A percentile compares a stretch with the other conserved stretches of the same genome.
These are phyloP conservation scores for Naganishia onofrii DNA, from an alignment of 768 basidiomycete genomes.

Conservation along the genomic window DNA sequence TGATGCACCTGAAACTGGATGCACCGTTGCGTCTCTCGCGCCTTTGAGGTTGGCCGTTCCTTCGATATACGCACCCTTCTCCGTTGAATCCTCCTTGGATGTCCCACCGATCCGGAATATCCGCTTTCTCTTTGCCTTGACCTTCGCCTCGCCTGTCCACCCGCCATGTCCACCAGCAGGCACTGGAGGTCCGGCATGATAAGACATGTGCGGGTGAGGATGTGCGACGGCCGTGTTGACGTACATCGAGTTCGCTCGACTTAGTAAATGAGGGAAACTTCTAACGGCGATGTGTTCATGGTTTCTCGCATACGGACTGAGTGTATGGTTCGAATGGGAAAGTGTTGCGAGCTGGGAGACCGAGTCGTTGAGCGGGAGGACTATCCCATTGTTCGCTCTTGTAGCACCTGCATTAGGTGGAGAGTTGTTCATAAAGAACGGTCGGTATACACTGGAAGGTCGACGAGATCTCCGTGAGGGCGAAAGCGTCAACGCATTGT, in stretches of 20 bases:
- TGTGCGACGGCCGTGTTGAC: background rate
- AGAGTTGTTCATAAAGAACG: slow-evolving; percentile 27
- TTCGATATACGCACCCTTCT: background rate
- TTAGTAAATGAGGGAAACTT: slow-evolving; percentile 64
- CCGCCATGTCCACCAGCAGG: background rate
- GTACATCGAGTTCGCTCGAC: slow-evolving; percentile 32
- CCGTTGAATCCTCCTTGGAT: background rate
- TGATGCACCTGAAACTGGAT: slow-evolving; percentile 11
- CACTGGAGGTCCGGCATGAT: background rate
- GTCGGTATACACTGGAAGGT: slow-evolving; percentile 30
- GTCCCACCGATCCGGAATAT: slow-evolving; percentile 25
- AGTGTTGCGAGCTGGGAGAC: slow-evolving; percentile 83
- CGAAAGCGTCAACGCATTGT: background rate
- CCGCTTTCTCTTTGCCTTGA: slow-evolving; percentile 29
- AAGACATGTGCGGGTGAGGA: background rate
- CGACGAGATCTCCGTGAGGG: slow-evolving; percentile 5
- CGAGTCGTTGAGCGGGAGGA: slow-evolving; percentile 62
- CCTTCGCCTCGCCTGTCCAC: background rate
- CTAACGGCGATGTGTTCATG: slow-evolving; percentile 89
- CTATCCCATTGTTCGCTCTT: slow-evolving; percentile 38
- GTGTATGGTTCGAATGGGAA: slow-evolving; percentile 82
- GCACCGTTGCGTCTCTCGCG: background rate
- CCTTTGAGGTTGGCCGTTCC: background rate
- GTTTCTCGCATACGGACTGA: slow-evolving; percentile 88
- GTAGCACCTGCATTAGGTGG: slow-evolving; percentile 17